These are phyloP conservation scores for Talaromyces funiculosus DNA, from an alignment of 2,329 filamentous ascomycete genomes.

Conservation along the genomic window DNA sequence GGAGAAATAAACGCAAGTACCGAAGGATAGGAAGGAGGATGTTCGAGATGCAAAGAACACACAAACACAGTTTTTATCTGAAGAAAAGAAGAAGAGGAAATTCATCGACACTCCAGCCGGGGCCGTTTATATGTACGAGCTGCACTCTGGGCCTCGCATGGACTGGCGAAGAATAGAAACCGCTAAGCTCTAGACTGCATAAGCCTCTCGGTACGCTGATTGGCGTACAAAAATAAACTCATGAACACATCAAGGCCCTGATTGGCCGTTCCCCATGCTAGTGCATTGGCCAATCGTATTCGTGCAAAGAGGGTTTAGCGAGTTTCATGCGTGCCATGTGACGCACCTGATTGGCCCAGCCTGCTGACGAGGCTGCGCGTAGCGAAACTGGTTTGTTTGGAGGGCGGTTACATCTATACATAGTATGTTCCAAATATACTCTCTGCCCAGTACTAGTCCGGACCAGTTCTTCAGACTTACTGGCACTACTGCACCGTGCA, in stretches of 20 bases:
- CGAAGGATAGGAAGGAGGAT: slow-evolving; percentile 9
- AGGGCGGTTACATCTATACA: slow-evolving; percentile 3
- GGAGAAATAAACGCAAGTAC: not conserved
- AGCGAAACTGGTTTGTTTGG: slow-evolving; percentile 9
- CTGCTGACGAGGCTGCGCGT: not conserved
- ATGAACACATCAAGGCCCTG: not conserved
- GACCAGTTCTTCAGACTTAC: not conserved
- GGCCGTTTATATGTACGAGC: slow-evolving; percentile 7
- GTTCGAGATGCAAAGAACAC: not conserved
- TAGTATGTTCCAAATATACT: slow-evolving; percentile 2
- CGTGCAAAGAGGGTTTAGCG: not conserved
- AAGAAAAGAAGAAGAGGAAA: slow-evolving; percentile 2
- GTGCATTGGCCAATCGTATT: not conserved
- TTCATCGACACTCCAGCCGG: not conserved
- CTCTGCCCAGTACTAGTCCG: not conserved
- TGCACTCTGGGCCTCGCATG: too few species aligned
- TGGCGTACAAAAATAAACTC: slow-evolving; percentile 11
- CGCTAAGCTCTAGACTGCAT: slow-evolving; percentile 2
- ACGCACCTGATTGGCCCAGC: not conserved
- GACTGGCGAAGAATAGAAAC: slow-evolving; percentile 14
- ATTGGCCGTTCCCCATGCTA: slow-evolving; percentile 3
- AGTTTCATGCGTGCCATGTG: not conserved
- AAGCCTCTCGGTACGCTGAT: not conserved
- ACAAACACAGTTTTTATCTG: slow-evolving; percentile 1
- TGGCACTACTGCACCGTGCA: not conserved